Conservation (phyloP, 805 yeast genomes). For the Kodamaea neixiangensis region DNA sequence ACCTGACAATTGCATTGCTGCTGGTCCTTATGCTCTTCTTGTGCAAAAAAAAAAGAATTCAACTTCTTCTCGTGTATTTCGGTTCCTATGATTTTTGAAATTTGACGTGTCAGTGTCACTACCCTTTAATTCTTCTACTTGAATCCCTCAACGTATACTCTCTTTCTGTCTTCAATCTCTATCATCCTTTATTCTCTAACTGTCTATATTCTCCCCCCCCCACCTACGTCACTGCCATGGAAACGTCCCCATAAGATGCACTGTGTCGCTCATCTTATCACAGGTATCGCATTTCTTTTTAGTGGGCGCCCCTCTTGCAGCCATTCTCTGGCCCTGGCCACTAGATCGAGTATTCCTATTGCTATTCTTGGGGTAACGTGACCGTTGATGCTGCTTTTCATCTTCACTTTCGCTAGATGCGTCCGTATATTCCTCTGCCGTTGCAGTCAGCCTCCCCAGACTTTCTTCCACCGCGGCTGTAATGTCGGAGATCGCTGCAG, state of each 20-base stretch:
- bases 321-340: neutral
- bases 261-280: constrained; percentile 15
- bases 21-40: neutral
- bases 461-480: neutral
- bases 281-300: neutral
- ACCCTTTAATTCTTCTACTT: too few relatives aligned
- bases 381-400: neutral
- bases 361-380: constrained; percentile 1
- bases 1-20: neutral
- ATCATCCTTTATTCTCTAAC: neutral
- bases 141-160: too few relatives aligned
- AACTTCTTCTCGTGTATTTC: neutral
- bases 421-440: neutral
- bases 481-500: neutral
- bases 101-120: neutral
- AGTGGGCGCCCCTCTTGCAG: neutral
- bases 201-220: neutral
- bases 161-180: neutral
- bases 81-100: neutral
- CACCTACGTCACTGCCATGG: neutral
- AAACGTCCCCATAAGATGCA: constrained; percentile 29
- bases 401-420: constrained; percentile 1
- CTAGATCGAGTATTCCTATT: neutral
- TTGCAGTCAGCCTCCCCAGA: neutral
- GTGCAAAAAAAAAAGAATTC: neutral